Evolutionary conservation across 352 stramenopile species (phyloP).

Genomic region (Phytophthora fragariae): DNA sequence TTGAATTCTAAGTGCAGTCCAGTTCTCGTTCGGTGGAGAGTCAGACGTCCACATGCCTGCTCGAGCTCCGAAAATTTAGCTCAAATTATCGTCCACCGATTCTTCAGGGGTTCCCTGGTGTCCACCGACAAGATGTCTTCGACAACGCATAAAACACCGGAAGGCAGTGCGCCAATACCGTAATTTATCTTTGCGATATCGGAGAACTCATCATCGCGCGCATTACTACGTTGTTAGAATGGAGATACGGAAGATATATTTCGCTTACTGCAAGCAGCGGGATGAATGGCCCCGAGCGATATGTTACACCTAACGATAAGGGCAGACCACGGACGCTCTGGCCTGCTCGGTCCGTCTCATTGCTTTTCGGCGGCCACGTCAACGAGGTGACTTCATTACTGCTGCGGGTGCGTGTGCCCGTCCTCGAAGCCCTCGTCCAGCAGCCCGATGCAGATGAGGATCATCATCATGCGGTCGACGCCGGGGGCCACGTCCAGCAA

Average conservation of each 20-base stretch:
- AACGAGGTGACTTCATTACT: constrained; percentile 3
- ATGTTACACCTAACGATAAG: constrained; percentile 4
- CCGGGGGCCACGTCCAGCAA: constrained; percentile 43
- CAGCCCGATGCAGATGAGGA: constrained; percentile 50
- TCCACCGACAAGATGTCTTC: background rate
- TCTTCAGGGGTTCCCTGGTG: background rate
- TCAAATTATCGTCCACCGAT: constrained; percentile 10
- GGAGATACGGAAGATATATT: constrained; percentile 26
- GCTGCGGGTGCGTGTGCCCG: constrained; percentile 28
- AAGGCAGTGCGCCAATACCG: background rate
- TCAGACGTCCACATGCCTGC: constrained; percentile 20
- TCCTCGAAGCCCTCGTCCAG: constrained; percentile 42
- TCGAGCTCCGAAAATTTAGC: constrained; percentile 9
- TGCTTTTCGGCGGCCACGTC: background rate
- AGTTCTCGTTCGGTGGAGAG: no score
- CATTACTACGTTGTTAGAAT: background rate
- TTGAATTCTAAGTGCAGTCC: no score
- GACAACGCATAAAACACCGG: background rate
- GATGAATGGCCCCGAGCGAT: constrained; percentile 15
- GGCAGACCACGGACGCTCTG: background rate
- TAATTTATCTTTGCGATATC: constrained; percentile 17
- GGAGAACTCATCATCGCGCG: background rate
- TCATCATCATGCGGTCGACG: constrained; percentile 53
- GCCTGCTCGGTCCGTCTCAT: background rate
- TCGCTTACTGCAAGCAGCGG: constrained; percentile 1